Evolutionary conservation across 2,329 filamentous ascomycete genomes (phyloP), one percentile per base, ranked within the genome.

Genomic region (Myriosclerotinia duriaeana): DNA sequence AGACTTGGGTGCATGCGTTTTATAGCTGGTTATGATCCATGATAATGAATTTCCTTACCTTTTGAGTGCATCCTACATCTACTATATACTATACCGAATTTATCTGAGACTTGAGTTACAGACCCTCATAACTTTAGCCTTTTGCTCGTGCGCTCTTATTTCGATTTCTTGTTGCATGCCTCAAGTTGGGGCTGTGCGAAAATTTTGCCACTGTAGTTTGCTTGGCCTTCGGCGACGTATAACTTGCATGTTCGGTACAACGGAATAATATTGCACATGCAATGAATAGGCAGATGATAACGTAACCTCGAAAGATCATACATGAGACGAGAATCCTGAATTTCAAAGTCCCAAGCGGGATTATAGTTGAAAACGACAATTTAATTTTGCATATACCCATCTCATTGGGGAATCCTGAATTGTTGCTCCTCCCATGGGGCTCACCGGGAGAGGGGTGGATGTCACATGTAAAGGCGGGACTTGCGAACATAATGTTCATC

Each of bases 1-100:
- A 56, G 61, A 50, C n/a, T 64, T 48, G 52, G 61, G 26, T 58
- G 58, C 46, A 30, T 64, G 40, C 44, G 40, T 55, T 56, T 56
- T 22, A 42, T 54, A 26, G 52, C 40, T 56, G 38, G 26, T 64
- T 64, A 58, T 64, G 61, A 58, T 46, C 38, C 52, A 64, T 58
- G 61, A 64, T 64, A 64, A 64, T 64, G 61, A 64, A 64, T 58
- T 64, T 64, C 30, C 56, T 56, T 56, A 30, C 52, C n/a, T 61
- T 61, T 52, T 8, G 14, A 26, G 15, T 61, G 46, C 44, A 61
- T 61, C 44, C 46, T 58, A 26, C 44, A 30, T 42, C 36, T 58
- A 14, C 34, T 61, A 38, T 52, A n/a, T 42, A 42, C 11, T 26
- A 36, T 38, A 61, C 20, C 5, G 14, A 40, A 12, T 38, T 20